These are phyloP conservation scores for Trichophyton rubrum DNA, from an alignment of 2,329 filamentous ascomycete species.

Conservation along the genomic window DNA sequence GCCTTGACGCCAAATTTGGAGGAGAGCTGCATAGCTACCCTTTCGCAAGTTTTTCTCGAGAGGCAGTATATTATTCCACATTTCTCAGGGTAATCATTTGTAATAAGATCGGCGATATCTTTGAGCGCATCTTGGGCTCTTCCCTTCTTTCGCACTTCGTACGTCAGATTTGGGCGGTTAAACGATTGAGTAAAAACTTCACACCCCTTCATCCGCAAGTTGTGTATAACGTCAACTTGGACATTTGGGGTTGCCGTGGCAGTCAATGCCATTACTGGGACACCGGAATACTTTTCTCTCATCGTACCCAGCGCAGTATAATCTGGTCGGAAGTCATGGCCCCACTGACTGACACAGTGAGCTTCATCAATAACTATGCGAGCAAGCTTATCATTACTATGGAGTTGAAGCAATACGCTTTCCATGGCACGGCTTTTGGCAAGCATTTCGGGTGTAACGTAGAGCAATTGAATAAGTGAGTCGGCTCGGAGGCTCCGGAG, in stretches of 20 bases:
- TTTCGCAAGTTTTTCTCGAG: slow-evolving; percentile 70
- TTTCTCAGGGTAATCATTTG: slow-evolving; percentile 53
- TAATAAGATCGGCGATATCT: slow-evolving; percentile 49
- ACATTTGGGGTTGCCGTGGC: slow-evolving; percentile 92
- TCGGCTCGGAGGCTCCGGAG: slow-evolving; percentile 56
- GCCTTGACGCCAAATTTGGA: slow-evolving; percentile 55
- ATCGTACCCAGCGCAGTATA: slow-evolving; percentile 78
- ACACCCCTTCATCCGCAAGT: slow-evolving; percentile 69
- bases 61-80: slow-evolving; percentile 91
- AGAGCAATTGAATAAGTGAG: slow-evolving; percentile 70
- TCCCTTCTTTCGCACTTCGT: slow-evolving; percentile 65
- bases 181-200: slow-evolving; percentile 83
- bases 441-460: slow-evolving; percentile 95
- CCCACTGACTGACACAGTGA: slow-evolving; percentile 99
- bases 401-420: slow-evolving; percentile 52
- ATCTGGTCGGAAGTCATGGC: slow-evolving; percentile 92
- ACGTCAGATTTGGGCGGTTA: slow-evolving; percentile 88
- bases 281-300: slow-evolving; percentile 56
- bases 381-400: slow-evolving; percentile 60
- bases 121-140: slow-evolving; percentile 44
- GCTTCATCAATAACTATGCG: slow-evolving; percentile 95
- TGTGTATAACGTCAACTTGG: slow-evolving; percentile 80
- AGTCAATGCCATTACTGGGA: slow-evolving; percentile 89
- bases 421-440: slow-evolving; percentile 63
- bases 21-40: slow-evolving; percentile 57